Evolutionary conservation across 495 filamentous ascomycete species (phyloP).

Genomic region (Symbiotaphrina buchneri): DNA sequence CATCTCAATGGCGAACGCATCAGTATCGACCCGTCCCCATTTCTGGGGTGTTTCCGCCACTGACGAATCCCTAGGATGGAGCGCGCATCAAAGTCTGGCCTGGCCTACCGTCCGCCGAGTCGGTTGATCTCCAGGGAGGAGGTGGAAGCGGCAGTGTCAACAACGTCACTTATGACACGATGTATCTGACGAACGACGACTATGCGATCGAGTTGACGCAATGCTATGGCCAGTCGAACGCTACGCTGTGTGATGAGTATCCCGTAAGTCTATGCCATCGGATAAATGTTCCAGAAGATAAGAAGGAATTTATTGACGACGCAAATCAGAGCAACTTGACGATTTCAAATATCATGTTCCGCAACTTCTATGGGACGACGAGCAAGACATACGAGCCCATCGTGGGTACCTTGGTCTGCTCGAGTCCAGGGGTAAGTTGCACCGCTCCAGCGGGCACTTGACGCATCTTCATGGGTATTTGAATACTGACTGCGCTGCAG

Average conservation of each 20-base stretch:
- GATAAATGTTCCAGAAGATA: too few relatives aligned
- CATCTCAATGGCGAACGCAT: slow-evolving; percentile 40
- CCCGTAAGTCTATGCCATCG: too few relatives aligned
- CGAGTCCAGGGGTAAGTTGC: slow-evolving; percentile 21
- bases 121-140: slow-evolving; percentile 34
- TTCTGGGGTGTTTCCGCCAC: slow-evolving; percentile 1
- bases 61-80: slow-evolving; percentile 33
- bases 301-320: too few relatives aligned
- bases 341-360: slow-evolving; percentile 30
- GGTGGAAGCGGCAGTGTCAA: slow-evolving; percentile 30
- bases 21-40: slow-evolving; percentile 6
- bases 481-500: too few relatives aligned
- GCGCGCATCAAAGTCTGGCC: slow-evolving; percentile 57
- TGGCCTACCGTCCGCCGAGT: slow-evolving; percentile 22
- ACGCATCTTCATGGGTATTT: too few relatives aligned
- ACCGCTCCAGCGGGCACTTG: too few relatives aligned
- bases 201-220: slow-evolving; percentile 42
- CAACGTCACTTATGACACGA: slow-evolving; percentile 30
- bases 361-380: slow-evolving; percentile 27
- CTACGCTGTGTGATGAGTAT: slow-evolving; percentile 34
- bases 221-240: slow-evolving; percentile 40
- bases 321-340: slow-evolving; percentile 32
- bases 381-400: slow-evolving; percentile 24
- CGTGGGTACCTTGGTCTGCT: slow-evolving; percentile 33
- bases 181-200: slow-evolving; percentile 33